phyloP scores from a whole-genome alignment of 345 rosid species.

The Euphorbia lathyris region DNA sequence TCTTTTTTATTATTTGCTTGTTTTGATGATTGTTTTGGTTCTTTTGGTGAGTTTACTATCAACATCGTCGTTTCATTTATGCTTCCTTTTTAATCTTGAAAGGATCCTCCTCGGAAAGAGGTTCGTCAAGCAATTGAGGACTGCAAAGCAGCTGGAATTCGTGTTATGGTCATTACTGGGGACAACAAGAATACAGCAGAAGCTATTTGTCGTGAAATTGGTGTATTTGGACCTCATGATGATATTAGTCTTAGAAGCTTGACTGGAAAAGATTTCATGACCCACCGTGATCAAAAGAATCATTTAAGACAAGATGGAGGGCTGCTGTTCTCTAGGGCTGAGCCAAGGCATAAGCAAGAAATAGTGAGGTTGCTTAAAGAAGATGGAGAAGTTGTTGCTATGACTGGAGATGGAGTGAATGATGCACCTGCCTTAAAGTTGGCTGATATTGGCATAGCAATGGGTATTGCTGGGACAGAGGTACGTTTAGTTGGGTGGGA shows the following conservation, averaged over 20 bases:
- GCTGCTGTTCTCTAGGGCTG: slow-evolving; percentile 89
- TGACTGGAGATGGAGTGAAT: slow-evolving; percentile 99
- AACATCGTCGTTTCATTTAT: slow-evolving; percentile 3
- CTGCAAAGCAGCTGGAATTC: slow-evolving; percentile 94
- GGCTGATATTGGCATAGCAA: slow-evolving; percentile 97
- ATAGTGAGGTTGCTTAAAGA: slow-evolving; percentile 94
- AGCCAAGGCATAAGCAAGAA: slow-evolving; percentile 96
- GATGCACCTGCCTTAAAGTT: slow-evolving; percentile 97
- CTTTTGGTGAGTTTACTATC: slow-evolving; percentile 7
- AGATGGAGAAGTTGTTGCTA: slow-evolving; percentile 98
- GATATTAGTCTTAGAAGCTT: slow-evolving; percentile 61
- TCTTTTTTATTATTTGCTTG: background rate
- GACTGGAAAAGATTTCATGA: slow-evolving; percentile 85
- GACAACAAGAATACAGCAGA: slow-evolving; percentile 95
- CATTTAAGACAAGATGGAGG: slow-evolving; percentile 77
- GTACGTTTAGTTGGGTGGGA: slow-evolving; percentile 30
- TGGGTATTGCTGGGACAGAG: slow-evolving; percentile 98
- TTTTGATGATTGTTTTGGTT: slow-evolving; percentile 11
- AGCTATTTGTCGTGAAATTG: slow-evolving; percentile 94
- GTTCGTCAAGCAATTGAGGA: slow-evolving; percentile 93
- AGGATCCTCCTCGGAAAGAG: slow-evolving; percentile 99
- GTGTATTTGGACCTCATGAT: slow-evolving; percentile 71
- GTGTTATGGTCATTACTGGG: slow-evolving; percentile 96
- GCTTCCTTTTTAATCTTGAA: slow-evolving; percentile 15
- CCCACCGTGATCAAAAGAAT: slow-evolving; percentile 42